phyloP scores from a whole-genome alignment of 73 alveolate genomes.

The Effrenium voratum region DNA sequence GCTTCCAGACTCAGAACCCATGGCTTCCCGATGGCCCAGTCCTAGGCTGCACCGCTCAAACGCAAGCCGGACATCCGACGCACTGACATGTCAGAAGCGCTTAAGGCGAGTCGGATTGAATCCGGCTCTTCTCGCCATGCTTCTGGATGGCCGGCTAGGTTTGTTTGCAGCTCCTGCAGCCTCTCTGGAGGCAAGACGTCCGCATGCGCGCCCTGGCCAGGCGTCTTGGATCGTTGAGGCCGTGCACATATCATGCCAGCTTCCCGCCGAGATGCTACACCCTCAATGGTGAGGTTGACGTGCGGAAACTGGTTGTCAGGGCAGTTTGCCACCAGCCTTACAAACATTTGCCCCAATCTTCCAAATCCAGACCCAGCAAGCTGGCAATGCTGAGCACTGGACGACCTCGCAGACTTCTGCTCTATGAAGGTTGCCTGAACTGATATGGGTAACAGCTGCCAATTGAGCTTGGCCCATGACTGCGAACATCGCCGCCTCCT shows the following conservation, averaged over 20 bases:
- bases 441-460: no score
- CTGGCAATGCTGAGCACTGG: no score
- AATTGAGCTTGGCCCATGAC: no score
- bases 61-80: background rate
- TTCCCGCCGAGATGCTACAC: constrained; percentile 6
- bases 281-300: constrained; percentile 46
- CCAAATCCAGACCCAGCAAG: no score
- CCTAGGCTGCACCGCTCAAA: background rate
- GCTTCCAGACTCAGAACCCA: constrained; percentile 65
- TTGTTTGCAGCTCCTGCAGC: constrained; percentile 28
- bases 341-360: no score
- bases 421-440: no score
- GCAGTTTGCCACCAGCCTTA: no score
- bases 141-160: constrained; percentile 68
- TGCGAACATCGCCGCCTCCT: no score
- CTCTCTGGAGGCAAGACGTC: constrained; percentile 36
- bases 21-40: constrained; percentile 77
- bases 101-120: background rate
- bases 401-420: no score
- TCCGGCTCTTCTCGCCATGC: background rate
- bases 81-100: background rate
- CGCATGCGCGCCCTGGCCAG: constrained; percentile 26
- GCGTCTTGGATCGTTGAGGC: background rate
- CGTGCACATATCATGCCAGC: background rate
- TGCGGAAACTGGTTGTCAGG: constrained; percentile 75